Evolutionary conservation across 106 monocot species (phyloP).

Genomic region (Allium cepa): DNA sequence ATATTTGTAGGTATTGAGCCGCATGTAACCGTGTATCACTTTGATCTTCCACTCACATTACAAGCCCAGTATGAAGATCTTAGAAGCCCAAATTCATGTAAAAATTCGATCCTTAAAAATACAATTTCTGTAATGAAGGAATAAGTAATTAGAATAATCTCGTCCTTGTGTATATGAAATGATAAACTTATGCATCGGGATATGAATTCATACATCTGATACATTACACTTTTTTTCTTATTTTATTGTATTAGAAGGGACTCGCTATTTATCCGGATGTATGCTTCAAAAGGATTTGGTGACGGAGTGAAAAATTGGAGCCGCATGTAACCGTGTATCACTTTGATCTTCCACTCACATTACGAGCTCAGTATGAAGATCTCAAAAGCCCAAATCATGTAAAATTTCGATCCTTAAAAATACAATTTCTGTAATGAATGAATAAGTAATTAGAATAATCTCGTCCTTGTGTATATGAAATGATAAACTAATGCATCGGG

Average conservation of each 20-base stretch:
- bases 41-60: not conserved
- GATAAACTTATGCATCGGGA: too few species aligned
- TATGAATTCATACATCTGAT: too few species aligned
- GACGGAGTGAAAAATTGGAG: slow-evolving; percentile 52
- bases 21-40: slow-evolving; percentile 14
- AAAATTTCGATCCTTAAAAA: not conserved
- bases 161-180: too few species aligned
- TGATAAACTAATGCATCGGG: too few species aligned
- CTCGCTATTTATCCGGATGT: slow-evolving; percentile 38
- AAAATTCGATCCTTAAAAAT: not conserved
- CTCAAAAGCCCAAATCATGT: slow-evolving; percentile 6
- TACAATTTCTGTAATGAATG: too few species aligned
- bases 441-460: too few species aligned
- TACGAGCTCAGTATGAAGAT: slow-evolving; percentile 6
- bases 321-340: too few species aligned
- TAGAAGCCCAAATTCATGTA: slow-evolving; percentile 6
- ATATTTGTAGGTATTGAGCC: slow-evolving; percentile 18
- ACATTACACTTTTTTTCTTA: too few species aligned
- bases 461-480: too few species aligned
- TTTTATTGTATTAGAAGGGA: slow-evolving; percentile 38
- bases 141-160: too few species aligned
- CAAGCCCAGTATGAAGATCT: slow-evolving; percentile 3
- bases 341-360: slow-evolving; percentile 2
- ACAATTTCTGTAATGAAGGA: too few species aligned
- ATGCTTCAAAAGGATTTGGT: slow-evolving; percentile 51